Conservation (phyloP, 495 filamentous ascomycete species). For the Penicillium daleae region DNA sequence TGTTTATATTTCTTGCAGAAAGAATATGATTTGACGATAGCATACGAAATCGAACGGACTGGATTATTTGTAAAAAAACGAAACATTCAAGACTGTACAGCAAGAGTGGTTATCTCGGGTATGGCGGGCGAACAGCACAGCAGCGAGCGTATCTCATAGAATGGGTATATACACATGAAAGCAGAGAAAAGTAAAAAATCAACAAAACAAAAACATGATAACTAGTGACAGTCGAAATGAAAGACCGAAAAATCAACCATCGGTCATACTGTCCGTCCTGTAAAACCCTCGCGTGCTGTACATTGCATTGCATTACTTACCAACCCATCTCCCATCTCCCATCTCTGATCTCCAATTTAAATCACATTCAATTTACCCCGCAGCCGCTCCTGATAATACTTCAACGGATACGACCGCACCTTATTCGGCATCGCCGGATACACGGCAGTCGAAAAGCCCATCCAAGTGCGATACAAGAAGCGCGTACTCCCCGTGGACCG, state of each 20-base stretch:
- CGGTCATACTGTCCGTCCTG: background rate
- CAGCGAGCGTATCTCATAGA: slow-evolving; percentile 26
- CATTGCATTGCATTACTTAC: slow-evolving; percentile 1
- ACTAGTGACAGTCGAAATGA: background rate
- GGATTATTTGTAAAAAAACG: background rate
- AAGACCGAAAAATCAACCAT: slow-evolving; percentile 1
- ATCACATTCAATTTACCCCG: slow-evolving; percentile 35
- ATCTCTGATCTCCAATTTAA: too few species aligned
- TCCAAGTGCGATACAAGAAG: slow-evolving; percentile 38
- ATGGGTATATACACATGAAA: slow-evolving; percentile 21
- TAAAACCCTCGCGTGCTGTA: background rate
- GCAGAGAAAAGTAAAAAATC: slow-evolving; percentile 8
- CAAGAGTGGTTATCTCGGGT: background rate
- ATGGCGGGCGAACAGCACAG: slow-evolving; percentile 2
- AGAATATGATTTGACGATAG: slow-evolving; percentile 10
- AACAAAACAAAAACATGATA: background rate
- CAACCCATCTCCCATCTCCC: background rate
- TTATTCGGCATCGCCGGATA: slow-evolving; percentile 44
- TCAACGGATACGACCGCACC: slow-evolving; percentile 36
- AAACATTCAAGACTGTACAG: slow-evolving; percentile 1
- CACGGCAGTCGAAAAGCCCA: slow-evolving; percentile 43
- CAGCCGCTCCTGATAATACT: slow-evolving; percentile 37
- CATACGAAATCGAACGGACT: slow-evolving; percentile 12
- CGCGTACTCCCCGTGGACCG: slow-evolving; percentile 38
- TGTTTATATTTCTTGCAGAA: background rate